These are phyloP conservation scores for Coemansia sp. DNA, from an alignment of 192 early-diverging fungal genomes.

Conservation along the genomic window DNA sequence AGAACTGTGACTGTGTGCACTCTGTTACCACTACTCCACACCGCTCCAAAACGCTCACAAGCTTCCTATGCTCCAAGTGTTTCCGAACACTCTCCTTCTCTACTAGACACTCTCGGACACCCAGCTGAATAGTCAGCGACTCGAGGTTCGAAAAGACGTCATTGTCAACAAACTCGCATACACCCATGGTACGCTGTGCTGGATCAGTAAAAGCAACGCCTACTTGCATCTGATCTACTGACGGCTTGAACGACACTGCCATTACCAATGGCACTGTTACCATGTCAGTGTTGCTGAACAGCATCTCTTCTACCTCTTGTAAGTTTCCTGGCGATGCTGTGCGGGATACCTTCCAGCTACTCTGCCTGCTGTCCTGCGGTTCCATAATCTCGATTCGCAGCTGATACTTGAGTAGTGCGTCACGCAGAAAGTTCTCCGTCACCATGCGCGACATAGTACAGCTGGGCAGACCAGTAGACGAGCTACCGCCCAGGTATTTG, in stretches of 20 bases:
- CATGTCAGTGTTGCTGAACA: conserved; percentile 76
- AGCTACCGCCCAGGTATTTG: conserved; percentile 79
- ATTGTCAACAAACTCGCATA: conserved; percentile 91
- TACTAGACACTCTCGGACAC: conserved; percentile 89
- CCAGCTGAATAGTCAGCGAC: conserved; percentile 88
- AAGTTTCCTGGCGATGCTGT: conserved; percentile 95
- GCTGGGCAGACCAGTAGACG: conserved; percentile 63
- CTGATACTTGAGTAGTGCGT: conserved; percentile 72
- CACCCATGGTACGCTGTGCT: conserved; percentile 72
- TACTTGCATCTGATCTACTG: conserved; percentile 36
- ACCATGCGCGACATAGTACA: conserved; percentile 77
- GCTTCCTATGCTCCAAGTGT: conserved; percentile 69
- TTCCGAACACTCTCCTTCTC: conserved; percentile 53
- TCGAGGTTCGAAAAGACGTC: conserved; percentile 93
- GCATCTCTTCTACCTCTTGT: conserved; percentile 84
- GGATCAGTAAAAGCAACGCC: conserved; percentile 91
- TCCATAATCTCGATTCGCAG: conserved; percentile 85
- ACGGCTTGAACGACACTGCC: conserved; percentile 60
- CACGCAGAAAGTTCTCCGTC: conserved; percentile 75
- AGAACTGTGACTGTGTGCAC: conserved; percentile 58
- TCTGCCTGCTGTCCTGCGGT: conserved; percentile 31
- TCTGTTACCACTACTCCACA: conserved; percentile 78
- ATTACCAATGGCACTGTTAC: conserved; percentile 77
- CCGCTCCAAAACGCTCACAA: conserved; percentile 68
- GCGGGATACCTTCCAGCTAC: conserved; percentile 55